These are phyloP conservation scores for Triticum dicoccoides DNA, from an alignment of 176 grass and related monocot genomes.

Conservation along the genomic window DNA sequence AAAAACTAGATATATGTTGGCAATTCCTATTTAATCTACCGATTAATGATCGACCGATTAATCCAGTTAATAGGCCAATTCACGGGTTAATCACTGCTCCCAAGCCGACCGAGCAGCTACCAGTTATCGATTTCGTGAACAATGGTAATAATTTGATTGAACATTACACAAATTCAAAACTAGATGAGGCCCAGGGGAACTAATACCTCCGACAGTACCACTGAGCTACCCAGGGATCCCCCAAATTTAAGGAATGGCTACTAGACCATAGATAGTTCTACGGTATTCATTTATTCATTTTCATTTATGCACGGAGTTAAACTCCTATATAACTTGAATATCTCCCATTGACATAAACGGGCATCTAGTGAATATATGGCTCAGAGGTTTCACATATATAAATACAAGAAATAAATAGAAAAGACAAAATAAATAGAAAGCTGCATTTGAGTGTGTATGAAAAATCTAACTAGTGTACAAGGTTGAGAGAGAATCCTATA, in stretches of 20 bases:
- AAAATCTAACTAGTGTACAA: background rate
- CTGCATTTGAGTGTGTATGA: background rate
- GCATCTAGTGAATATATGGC: background rate
- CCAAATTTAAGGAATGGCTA: background rate
- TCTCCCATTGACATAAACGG: background rate
- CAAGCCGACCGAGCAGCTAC: too few species aligned
- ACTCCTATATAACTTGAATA: background rate
- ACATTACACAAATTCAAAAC: background rate
- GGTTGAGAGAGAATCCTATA: background rate
- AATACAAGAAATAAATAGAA: background rate
- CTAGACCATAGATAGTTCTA: too few species aligned
- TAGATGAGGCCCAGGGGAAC: background rate
- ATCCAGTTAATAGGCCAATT: too few species aligned
- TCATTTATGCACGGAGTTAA: background rate
- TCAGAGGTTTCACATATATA: background rate
- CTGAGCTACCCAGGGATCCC: background rate
- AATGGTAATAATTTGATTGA: background rate
- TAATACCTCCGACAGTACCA: background rate
- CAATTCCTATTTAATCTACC: too few species aligned
- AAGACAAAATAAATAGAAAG: background rate
- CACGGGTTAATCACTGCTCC: too few species aligned
- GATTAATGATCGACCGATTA: too few species aligned
- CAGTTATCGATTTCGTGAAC: too few species aligned
- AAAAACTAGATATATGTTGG: too few species aligned
- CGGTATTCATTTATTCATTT: background rate